These are phyloP conservation scores for Haberlea rhodopensis DNA, from an alignment of 257 asterid genomes.

Conservation along the genomic window DNA sequence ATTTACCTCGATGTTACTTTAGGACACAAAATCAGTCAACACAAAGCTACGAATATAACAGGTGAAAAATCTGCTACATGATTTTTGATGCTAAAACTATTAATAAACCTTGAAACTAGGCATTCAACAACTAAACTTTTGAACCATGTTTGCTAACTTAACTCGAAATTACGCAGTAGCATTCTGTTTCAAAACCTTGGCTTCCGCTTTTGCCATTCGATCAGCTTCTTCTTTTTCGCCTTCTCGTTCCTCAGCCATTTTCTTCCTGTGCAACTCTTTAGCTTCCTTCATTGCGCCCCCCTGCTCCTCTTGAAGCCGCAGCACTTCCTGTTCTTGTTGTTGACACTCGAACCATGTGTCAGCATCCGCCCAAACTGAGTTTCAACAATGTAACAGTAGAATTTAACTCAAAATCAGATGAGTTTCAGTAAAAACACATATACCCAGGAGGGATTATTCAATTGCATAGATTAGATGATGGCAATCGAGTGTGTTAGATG, in stretches of 20 bases:
- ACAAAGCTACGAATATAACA: slow-evolving; percentile 2
- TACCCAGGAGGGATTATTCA: background rate
- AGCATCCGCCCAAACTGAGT: slow-evolving; percentile 94
- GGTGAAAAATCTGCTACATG: background rate
- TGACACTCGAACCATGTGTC: slow-evolving; percentile 96
- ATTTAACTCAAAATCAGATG: slow-evolving; percentile 5
- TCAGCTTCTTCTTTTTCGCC: slow-evolving; percentile 85
- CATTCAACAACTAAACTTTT: background rate
- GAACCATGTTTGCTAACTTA: background rate
- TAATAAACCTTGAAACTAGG: background rate
- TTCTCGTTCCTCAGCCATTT: slow-evolving; percentile 79
- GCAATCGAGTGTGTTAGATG: background rate
- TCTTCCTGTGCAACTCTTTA: slow-evolving; percentile 84
- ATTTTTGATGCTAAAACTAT: background rate
- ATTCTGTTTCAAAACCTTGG: slow-evolving; percentile 59
- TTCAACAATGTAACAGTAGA: slow-evolving; percentile 14
- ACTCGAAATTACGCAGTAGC: slow-evolving; percentile 31
- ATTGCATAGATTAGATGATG: background rate
- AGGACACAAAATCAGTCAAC: background rate
- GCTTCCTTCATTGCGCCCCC: slow-evolving; percentile 71
- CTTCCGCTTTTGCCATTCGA: slow-evolving; percentile 79
- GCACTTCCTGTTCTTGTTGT: slow-evolving; percentile 89
- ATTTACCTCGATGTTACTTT: background rate
- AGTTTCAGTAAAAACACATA: background rate
- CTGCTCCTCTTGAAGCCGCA: slow-evolving; percentile 78